Base-by-base conservation (phyloP, 441 rosid species). In the Adansonia rubrostipa region DNA sequence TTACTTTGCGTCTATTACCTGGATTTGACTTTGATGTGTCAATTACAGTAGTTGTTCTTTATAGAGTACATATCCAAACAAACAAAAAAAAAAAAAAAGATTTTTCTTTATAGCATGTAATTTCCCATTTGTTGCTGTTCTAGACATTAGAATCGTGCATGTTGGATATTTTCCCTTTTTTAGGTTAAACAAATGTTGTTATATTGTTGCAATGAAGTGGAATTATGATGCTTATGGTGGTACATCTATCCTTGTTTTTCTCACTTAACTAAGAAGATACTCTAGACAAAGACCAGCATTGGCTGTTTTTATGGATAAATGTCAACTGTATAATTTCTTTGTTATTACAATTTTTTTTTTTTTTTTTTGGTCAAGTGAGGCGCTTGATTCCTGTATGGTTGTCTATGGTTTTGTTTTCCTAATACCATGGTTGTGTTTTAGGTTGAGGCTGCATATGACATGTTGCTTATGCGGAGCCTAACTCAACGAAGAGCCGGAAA, bases 401-500 rank as follows among this genome's bases (percentile, higher is more conserved):
- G 20, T 17, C 48, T 62, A 24, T 17, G 22, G 76, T 80, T 56
- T 40, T 28, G 11, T 57, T 54, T 51, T 76, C 72, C 77, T 22
- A 63, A n/a, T 17, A 36, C 3, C 19, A 10, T 6, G 68, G 15
- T 58, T 78, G 14, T 51, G 17, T 76, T 80, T 71, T 83, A 96
- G 98, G 97, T 87, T 42, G 98, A 96, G 84, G 95, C 98, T 84
- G 99, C 99, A 11, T 94, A 94, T 84, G 98, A 96, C 80, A 94
- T 96, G 99, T 74, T 96, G 86, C 97, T 94, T 78, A 94, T 94
- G 99, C 89, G 85, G 81, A 96, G 98, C 83, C 86, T 96, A 60
- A 90, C 91, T 77, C 99, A 88, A 87, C 93, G 99, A 53, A 92
- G 89, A 84, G 86, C 97, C 20, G 99, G 98, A 73, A 96, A 92